Percentiles rank a stretch among this genome's conserved stretches.
Conservation (phyloP, 176 grass and related monocot species). For the Avena sativa region DNA sequence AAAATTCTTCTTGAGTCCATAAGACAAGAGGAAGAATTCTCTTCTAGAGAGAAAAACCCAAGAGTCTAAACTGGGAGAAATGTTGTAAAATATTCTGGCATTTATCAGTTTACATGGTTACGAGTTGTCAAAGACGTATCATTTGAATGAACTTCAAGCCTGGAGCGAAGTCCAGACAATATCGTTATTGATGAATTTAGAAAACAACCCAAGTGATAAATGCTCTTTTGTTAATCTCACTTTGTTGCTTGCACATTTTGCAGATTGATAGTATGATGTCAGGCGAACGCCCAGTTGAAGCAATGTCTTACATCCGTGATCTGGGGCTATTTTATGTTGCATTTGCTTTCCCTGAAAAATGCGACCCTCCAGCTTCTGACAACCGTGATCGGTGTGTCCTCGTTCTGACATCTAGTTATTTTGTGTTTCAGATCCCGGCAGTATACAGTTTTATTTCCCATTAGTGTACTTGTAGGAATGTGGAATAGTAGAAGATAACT, state of each 20-base stretch:
- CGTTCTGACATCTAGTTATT: slow-evolving; percentile 5
- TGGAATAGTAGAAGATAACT: neutral
- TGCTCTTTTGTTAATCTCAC: neutral
- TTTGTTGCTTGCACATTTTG: neutral
- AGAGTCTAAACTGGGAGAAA: no score
- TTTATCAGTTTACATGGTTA: no score
- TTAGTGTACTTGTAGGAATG: neutral
- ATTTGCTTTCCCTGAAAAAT: neutral
- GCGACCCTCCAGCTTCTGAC: neutral
- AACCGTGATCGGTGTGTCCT: slow-evolving; percentile 10
- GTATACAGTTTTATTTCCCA: neutral
- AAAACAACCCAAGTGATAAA: slow-evolving; percentile 7
- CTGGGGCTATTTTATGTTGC: neutral
- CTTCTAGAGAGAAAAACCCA: no score
- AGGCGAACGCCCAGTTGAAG: slow-evolving; percentile 70
- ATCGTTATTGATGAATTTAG: slow-evolving; percentile 1
- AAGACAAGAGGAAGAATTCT: no score
- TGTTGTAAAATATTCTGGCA: no score
- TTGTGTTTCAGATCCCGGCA: neutral
- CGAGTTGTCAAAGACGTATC: no score
- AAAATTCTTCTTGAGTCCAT: no score
- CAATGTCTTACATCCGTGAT: slow-evolving; percentile 50
- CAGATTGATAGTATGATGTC: slow-evolving; percentile 91
- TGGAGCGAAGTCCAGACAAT: neutral
- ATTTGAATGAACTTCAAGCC: no score